Conservation (phyloP, 345 rosid species). For the Dipteronia sinensis region DNA sequence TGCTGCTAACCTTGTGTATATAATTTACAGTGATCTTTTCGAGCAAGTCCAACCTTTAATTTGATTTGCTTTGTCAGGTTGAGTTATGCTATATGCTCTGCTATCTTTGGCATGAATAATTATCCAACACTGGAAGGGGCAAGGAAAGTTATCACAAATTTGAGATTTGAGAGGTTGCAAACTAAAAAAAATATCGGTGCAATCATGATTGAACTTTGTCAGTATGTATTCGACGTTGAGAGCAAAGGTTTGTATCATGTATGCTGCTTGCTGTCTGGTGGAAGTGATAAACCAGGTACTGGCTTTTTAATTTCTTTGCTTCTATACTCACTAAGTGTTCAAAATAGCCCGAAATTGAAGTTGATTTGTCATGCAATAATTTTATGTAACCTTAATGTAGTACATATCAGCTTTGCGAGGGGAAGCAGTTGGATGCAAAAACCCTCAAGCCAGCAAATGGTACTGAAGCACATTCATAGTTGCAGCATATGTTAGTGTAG, state of each 20-base stretch:
- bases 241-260: slow-evolving; percentile 50
- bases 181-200: too few species aligned
- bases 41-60: too few species aligned
- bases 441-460: not conserved
- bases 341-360: not conserved
- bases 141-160: too few species aligned
- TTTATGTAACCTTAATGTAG: not conserved
- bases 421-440: not conserved
- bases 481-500: not conserved
- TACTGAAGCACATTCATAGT: not conserved
- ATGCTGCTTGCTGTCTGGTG: slow-evolving; percentile 35
- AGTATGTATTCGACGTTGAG: slow-evolving; percentile 68
- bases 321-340: not conserved
- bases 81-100: slow-evolving; percentile 26
- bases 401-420: not conserved
- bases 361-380: not conserved
- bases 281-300: slow-evolving; percentile 17
- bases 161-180: too few species aligned
- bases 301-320: not conserved
- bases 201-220: slow-evolving; percentile 12
- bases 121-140: too few species aligned
- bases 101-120: slow-evolving; percentile 43
- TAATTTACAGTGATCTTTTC: too few species aligned
- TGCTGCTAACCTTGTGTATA: slow-evolving; percentile 16
- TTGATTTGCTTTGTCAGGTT: too few species aligned